A percentile compares a stretch with the other conserved stretches of the same genome.
Evolutionary conservation across 768 basidiomycete species (phyloP).

Genomic region (Kwoniella dejecticola): DNA sequence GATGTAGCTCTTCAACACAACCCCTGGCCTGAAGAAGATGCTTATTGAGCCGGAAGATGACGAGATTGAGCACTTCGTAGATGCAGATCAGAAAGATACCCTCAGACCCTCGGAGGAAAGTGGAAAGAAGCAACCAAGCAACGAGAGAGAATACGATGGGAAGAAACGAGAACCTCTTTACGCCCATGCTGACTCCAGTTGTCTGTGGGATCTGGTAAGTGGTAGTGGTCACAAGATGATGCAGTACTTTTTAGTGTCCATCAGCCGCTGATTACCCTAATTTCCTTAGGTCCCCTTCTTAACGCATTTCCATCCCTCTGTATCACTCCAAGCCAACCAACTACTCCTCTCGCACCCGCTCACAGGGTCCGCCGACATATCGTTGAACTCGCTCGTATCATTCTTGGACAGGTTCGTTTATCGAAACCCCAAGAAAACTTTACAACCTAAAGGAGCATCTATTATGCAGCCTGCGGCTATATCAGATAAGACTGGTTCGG

Average conservation of each 20-base stretch:
- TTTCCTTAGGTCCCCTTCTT: slow-evolving; percentile 69
- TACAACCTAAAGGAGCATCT: slow-evolving; percentile 71
- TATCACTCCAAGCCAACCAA: slow-evolving; percentile 82
- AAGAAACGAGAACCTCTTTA: slow-evolving; percentile 86
- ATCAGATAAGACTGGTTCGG: slow-evolving; percentile 62
- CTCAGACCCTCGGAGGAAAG: slow-evolving; percentile 5
- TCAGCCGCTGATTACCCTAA: not conserved
- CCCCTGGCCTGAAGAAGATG: slow-evolving; percentile 60
- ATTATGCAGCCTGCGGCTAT: slow-evolving; percentile 93
- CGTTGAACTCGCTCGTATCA: slow-evolving; percentile 87
- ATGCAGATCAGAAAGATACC: slow-evolving; percentile 38
- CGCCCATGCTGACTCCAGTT: slow-evolving; percentile 74
- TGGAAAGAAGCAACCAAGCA: slow-evolving; percentile 17
- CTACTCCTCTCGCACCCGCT: slow-evolving; percentile 72
- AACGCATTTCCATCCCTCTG: slow-evolving; percentile 84
- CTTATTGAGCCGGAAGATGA: slow-evolving; percentile 58
- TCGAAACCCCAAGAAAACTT: slow-evolving; percentile 84
- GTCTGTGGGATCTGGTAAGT: slow-evolving; percentile 87
- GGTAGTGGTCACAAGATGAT: not conserved
- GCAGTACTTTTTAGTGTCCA: too few relatives aligned
- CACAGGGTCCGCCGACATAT: slow-evolving; percentile 81
- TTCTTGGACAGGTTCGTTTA: slow-evolving; percentile 98
- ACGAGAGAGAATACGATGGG: slow-evolving; percentile 68
- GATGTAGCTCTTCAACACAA: slow-evolving; percentile 60
- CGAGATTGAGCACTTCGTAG: slow-evolving; percentile 54